phyloP scores from a whole-genome alignment of 306 rosid species.

The Prunus mume region DNA sequence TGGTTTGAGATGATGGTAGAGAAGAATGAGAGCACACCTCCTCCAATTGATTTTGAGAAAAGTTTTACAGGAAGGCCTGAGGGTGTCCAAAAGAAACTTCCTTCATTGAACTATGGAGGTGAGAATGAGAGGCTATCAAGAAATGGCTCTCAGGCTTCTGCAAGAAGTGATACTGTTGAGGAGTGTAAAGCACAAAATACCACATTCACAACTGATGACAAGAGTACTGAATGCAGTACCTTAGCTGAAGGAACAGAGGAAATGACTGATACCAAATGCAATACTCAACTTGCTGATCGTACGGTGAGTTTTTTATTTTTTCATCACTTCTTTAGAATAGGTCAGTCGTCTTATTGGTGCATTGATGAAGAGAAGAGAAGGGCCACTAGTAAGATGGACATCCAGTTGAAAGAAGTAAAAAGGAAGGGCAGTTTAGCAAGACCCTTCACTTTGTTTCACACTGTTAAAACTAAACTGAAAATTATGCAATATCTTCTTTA shows the following conservation, averaged over 20 bases:
- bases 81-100: conserved; percentile 44
- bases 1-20: conserved; percentile 60
- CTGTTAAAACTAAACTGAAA: background rate
- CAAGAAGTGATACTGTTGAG: conserved; percentile 26
- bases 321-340: background rate
- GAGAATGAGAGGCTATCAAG: conserved; percentile 29
- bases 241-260: conserved; percentile 36
- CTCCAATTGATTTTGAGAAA: conserved; percentile 56
- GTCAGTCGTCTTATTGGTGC: background rate
- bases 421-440: background rate
- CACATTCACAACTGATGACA: conserved; percentile 31
- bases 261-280: conserved; percentile 20
- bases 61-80: conserved; percentile 63
- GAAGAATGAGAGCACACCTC: conserved; percentile 50
- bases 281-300: conserved; percentile 36
- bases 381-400: background rate
- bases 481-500: background rate
- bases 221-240: conserved; percentile 23
- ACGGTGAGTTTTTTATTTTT: conserved; percentile 38
- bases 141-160: conserved; percentile 42
- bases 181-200: conserved; percentile 30
- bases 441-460: background rate
- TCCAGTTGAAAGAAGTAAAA: background rate
- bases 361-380: background rate
- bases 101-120: conserved; percentile 36